Evolutionary conservation across 257 asterid species (phyloP).

Genomic region (Penstemon davidsonii): DNA sequence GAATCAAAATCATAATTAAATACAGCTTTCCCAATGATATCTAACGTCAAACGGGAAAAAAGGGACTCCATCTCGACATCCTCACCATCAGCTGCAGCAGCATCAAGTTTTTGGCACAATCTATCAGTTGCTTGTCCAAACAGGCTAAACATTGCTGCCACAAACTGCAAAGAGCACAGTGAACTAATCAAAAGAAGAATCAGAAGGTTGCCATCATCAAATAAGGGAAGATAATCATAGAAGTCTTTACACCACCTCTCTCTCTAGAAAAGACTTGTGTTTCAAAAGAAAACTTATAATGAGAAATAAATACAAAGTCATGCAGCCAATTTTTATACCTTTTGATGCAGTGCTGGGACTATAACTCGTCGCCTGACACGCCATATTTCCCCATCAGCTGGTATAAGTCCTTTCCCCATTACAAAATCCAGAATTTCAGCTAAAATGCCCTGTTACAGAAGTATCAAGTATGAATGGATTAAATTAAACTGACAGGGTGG

Average conservation of each 20-base stretch:
- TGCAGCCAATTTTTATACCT: conserved; percentile 48
- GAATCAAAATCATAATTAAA: conserved; percentile 97
- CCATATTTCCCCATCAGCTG: conserved; percentile 99
- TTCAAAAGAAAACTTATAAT: not conserved
- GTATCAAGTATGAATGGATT: not conserved
- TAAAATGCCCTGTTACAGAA: conserved; percentile 70
- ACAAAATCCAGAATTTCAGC: conserved; percentile 96
- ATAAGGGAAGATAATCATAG: conserved; percentile 1
- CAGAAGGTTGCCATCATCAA: not conserved
- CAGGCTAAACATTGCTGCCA: conserved; percentile 80
- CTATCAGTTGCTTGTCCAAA: conserved; percentile 93
- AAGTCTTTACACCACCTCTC: not conserved
- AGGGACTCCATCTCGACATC: conserved; percentile 99
- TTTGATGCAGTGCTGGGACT: conserved; percentile 93
- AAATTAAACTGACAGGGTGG: not conserved
- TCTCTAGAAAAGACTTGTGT: not conserved
- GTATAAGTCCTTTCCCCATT: conserved; percentile 99
- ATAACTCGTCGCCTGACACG: conserved; percentile 91
- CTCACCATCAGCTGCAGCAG: conserved; percentile 90
- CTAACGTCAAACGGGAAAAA: conserved; percentile 91
- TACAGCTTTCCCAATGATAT: conserved; percentile 95
- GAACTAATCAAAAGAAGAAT: not conserved
- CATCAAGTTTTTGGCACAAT: conserved; percentile 79
- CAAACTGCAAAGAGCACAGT: conserved; percentile 55
- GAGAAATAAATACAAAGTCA: not conserved